Base-by-base conservation (phyloP, 169 alveolate genomes). In the Toxoplasma gondii region DNA sequence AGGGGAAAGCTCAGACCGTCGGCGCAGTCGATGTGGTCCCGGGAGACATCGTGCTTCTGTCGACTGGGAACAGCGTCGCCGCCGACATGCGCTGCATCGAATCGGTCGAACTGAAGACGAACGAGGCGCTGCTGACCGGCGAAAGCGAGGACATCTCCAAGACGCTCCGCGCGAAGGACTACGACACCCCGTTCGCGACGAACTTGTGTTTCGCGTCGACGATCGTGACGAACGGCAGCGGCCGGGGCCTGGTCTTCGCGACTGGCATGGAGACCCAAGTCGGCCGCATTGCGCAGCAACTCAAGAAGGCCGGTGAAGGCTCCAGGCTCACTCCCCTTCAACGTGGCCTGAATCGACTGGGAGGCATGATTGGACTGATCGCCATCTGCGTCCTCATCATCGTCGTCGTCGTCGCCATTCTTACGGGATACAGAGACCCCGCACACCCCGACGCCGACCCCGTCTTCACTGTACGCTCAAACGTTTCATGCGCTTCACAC, bases 41-140 rank as follows among this genome's bases (percentile, higher is more conserved):
- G 38, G 99, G 99, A 16, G 99, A 98, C 95, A 94, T 98, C 45
- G 98, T 99, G 41, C 87, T 97, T 34, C 96, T 99, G 70, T 96
- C 95, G 69, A 97, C 98, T 2, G 99, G 99, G 19, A 99, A 98
- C 93, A 97, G 97, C 36, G 98, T 98, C 29, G 98, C 99, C 27
- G 99, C 99, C 9, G 99, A 99, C 96, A 95, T 98, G 93, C 97
- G 99, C 78, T 83, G 98, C 74, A 91, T 98, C 22, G 99, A 98
- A 91, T 97, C 97, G 27, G 97, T 94, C 44, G 99, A 98, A 94
- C 96, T 99, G 86, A 97, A 98, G 93, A 97, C 99, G 39, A 98
- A 98, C 96, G 99, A 99, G 96, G 98, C 99, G 43, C 97, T 99
- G 88, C 97, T 99, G 31, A 98, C 99, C 9, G 99, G 99, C 69